Conservation (phyloP, 768 basidiomycete genomes). For the Cantharellus anzutake region DNA sequence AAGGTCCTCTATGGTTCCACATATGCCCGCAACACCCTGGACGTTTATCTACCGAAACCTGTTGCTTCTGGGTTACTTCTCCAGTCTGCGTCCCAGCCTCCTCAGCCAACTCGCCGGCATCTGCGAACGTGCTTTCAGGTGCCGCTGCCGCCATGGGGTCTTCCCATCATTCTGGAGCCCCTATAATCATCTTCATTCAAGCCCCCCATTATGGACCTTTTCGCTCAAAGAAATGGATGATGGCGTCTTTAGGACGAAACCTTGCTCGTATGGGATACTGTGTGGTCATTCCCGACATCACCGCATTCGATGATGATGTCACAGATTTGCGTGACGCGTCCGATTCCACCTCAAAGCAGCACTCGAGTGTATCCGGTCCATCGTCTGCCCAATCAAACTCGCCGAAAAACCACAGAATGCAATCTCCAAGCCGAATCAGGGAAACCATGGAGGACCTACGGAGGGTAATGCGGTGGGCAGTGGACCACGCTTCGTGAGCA, state of each 20-base stretch:
- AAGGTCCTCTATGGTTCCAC: slow-evolving; percentile 2
- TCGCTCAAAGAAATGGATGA: slow-evolving; percentile 6
- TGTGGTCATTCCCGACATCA: slow-evolving; percentile 7
- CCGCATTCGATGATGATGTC: neutral
- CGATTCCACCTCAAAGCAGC: neutral
- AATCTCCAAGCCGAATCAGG: slow-evolving; percentile 3
- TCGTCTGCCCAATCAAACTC: too few species aligned
- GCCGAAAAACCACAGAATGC: neutral
- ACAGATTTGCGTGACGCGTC: neutral
- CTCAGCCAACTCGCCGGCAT: neutral
- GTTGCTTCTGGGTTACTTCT: neutral
- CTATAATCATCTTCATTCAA: slow-evolving; percentile 7
- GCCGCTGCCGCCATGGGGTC: neutral
- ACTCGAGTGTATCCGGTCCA: neutral
- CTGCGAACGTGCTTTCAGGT: too few species aligned
- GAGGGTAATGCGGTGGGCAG: slow-evolving; percentile 7
- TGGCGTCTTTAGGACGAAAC: slow-evolving; percentile 6
- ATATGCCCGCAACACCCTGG: neutral
- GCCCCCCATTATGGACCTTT: slow-evolving; percentile 7
- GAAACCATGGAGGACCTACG: slow-evolving; percentile 5
- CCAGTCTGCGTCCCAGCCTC: neutral
- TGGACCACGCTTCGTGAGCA: neutral
- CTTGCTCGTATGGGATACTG: slow-evolving; percentile 6
- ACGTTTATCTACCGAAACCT: slow-evolving; percentile 5
- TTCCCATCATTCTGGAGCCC: neutral